These are phyloP conservation scores for Populus pruinosa DNA, from an alignment of 345 rosid genomes.

Conservation along the genomic window DNA sequence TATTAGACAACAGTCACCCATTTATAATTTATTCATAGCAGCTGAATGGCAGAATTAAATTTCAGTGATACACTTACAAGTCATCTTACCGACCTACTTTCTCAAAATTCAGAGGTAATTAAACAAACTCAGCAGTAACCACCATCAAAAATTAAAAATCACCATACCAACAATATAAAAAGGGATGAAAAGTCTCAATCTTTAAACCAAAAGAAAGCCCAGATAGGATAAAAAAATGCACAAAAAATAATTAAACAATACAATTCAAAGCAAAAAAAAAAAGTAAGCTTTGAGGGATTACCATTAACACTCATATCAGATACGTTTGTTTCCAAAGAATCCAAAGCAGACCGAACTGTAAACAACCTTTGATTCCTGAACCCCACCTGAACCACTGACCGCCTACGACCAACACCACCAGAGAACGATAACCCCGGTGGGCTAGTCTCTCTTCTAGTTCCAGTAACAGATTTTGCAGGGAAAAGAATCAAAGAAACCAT, in stretches of 20 bases:
- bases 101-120: not conserved
- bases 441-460: constrained; percentile 12
- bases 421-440: constrained; percentile 9
- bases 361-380: constrained; percentile 37
- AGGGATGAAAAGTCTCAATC: not conserved
- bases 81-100: not conserved
- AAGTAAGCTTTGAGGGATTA: constrained; percentile 21
- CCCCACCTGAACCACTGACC: constrained; percentile 28
- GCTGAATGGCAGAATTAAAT: not conserved
- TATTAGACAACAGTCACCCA: too few species aligned
- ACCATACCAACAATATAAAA: not conserved
- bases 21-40: not conserved
- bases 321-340: constrained; percentile 49
- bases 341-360: constrained; percentile 59
- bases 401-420: constrained; percentile 11
- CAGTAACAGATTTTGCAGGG: constrained; percentile 55
- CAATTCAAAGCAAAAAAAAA: not conserved
- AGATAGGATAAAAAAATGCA: constrained; percentile 19
- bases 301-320: constrained; percentile 97
- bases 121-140: not conserved
- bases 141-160: not conserved
- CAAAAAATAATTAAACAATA: constrained; percentile 14
- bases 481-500: constrained; percentile 77
- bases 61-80: not conserved
- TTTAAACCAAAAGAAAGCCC: constrained; percentile 20